Percentiles rank a stretch among this genome's conserved stretches.
phyloP scores from a whole-genome alignment of 1,139 yeast genomes.

The Pichia norvegensis region DNA sequence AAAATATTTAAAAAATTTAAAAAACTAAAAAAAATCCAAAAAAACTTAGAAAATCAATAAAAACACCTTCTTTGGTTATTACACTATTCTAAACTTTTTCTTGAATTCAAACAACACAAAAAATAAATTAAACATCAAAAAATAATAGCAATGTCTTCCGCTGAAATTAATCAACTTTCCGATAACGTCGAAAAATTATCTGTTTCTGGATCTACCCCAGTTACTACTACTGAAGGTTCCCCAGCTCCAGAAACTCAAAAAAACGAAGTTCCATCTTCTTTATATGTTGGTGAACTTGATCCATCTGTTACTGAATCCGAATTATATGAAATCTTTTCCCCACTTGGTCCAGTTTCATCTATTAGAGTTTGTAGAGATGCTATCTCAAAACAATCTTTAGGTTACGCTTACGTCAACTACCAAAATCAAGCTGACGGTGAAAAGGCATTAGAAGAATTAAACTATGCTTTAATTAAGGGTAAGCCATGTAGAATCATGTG shows the following conservation, averaged over 20 bases:
- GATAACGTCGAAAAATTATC: constrained; percentile 51
- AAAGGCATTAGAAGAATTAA: constrained; percentile 90
- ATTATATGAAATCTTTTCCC: constrained; percentile 89
- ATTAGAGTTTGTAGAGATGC: constrained; percentile 99
- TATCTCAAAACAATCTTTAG: constrained; percentile 91
- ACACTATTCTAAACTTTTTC: constrained; percentile 6
- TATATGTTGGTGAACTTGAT: constrained; percentile 96
- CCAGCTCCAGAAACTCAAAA: constrained; percentile 30
- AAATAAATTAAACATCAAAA: constrained; percentile 9
- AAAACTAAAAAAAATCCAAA: constrained; percentile 16
- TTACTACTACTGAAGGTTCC: constrained; percentile 31
- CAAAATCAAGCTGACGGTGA: constrained; percentile 87
- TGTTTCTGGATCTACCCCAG: constrained; percentile 31
- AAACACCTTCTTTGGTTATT: constrained; percentile 10
- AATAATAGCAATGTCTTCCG: constrained; percentile 37
- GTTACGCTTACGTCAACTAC: constrained; percentile 97
- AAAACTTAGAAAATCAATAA: constrained; percentile 15
- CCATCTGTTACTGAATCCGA: constrained; percentile 90
- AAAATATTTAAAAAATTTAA: constrained; percentile 4
- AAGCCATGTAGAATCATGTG: constrained; percentile 99
- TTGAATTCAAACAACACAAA: constrained; percentile 7
- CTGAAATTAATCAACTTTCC: constrained; percentile 43
- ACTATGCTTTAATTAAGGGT: constrained; percentile 90
- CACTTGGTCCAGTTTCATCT: constrained; percentile 91
- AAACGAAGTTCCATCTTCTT: constrained; percentile 55